Conservation (phyloP, 1,284 basidiomycete species). For the Earliella scabrosa region DNA sequence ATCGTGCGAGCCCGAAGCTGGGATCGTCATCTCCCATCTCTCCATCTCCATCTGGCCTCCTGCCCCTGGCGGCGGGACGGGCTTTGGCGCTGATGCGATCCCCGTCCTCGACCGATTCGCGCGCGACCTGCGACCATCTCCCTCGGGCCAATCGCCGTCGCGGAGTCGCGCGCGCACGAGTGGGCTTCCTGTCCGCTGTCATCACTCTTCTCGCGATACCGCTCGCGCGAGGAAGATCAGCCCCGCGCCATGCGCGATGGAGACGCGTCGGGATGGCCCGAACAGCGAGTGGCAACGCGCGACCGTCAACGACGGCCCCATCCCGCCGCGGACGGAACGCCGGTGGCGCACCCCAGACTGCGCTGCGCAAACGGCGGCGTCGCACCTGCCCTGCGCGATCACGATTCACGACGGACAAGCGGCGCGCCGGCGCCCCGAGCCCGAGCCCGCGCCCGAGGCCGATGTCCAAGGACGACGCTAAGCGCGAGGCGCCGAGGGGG, state of each 20-base stretch:
- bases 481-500: neutral
- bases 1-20: neutral
- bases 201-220: neutral
- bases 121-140: no score
- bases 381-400: neutral
- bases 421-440: slow-evolving; percentile 6
- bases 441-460: neutral
- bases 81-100: no score
- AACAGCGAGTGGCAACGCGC: no score
- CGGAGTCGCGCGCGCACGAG: neutral
- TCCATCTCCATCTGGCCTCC: no score
- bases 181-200: neutral
- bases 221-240: no score
- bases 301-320: slow-evolving; percentile 1
- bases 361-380: neutral
- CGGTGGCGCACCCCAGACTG: neutral
- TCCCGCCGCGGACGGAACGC: no score
- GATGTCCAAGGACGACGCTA: neutral
- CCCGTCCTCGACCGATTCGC: neutral
- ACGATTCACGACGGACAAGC: no score
- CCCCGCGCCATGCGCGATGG: no score
- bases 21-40: no score
- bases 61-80: no score
- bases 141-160: no score
- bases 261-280: no score